phyloP scores from a whole-genome alignment of 1,284 basidiomycete genomes.

The Schizopora paradoxa region DNA sequence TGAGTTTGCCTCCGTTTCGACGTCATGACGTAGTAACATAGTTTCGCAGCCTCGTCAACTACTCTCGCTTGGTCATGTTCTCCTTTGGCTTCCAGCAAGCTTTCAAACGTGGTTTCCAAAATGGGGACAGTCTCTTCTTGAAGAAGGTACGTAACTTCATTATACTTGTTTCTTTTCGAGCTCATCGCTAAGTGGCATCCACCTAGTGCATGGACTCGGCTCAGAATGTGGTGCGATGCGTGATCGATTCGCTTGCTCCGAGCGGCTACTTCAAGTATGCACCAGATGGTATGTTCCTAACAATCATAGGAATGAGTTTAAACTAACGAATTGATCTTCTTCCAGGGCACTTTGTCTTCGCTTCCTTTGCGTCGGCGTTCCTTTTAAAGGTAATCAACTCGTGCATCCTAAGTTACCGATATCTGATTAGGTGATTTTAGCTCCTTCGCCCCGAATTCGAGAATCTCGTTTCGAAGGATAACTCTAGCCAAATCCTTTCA shows the following conservation, averaged over 20 bases:
- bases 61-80: constrained; percentile 80
- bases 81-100: constrained; percentile 83
- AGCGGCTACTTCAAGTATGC: constrained; percentile 78
- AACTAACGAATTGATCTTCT: constrained; percentile 2
- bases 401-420: not conserved
- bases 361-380: constrained; percentile 82
- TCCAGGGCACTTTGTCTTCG: constrained; percentile 74
- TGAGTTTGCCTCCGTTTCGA: constrained; percentile 33
- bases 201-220: constrained; percentile 66
- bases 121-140: constrained; percentile 60
- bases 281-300: constrained; percentile 57
- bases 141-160: constrained; percentile 44
- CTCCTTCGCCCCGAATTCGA: constrained; percentile 71
- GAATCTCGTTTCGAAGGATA: constrained; percentile 50
- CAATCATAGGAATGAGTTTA: not conserved
- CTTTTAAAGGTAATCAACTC: constrained; percentile 59
- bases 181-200: constrained; percentile 10
- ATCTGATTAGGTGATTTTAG: constrained; percentile 30
- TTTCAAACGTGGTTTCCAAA: constrained; percentile 61
- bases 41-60: constrained; percentile 54
- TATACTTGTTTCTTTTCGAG: not conserved
- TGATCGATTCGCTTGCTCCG: constrained; percentile 62
- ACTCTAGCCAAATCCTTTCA: constrained; percentile 65
- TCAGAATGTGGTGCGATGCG: constrained; percentile 56
- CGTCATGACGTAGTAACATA: constrained; percentile 13